phyloP scores from a whole-genome alignment of 2,329 filamentous ascomycete species.

The Ceratocystis colombiana region DNA sequence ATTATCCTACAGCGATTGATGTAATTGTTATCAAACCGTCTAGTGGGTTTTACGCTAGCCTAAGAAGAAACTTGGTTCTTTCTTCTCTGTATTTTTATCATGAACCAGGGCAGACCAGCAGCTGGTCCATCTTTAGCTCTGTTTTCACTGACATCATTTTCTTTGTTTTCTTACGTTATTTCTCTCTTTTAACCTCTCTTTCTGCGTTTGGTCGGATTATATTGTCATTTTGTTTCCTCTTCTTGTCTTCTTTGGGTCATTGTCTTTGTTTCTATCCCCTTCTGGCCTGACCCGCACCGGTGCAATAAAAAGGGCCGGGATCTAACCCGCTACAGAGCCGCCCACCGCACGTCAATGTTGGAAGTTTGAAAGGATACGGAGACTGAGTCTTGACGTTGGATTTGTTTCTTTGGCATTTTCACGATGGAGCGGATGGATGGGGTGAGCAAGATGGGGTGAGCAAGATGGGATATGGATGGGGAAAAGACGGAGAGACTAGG shows the following conservation, averaged over 20 bases:
- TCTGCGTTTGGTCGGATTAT: slow-evolving; percentile 15
- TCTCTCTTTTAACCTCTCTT: slow-evolving; percentile 12
- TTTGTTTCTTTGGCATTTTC: slow-evolving; percentile 17
- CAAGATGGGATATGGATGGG: background rate
- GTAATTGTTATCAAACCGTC: no score
- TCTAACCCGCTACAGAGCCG: no score
- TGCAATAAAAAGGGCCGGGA: no score
- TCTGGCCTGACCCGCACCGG: background rate
- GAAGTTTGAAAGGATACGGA: no score
- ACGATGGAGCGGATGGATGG: background rate
- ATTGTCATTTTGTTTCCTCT: slow-evolving; percentile 22
- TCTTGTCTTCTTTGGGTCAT: slow-evolving; percentile 6
- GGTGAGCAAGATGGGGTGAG: background rate
- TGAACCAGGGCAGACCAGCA: background rate
- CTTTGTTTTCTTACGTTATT: slow-evolving; percentile 21
- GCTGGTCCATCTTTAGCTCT: background rate
- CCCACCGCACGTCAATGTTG: no score
- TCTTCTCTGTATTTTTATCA: slow-evolving; percentile 19
- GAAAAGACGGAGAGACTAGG: background rate
- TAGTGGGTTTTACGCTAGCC: background rate
- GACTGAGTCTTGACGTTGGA: slow-evolving; percentile 2
- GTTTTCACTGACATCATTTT: slow-evolving; percentile 13
- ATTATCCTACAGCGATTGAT: no score
- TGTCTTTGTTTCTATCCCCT: slow-evolving; percentile 15
- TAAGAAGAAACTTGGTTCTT: background rate